phyloP scores from a whole-genome alignment of 495 filamentous ascomycete species.

The Penicillium tannophilum region DNA sequence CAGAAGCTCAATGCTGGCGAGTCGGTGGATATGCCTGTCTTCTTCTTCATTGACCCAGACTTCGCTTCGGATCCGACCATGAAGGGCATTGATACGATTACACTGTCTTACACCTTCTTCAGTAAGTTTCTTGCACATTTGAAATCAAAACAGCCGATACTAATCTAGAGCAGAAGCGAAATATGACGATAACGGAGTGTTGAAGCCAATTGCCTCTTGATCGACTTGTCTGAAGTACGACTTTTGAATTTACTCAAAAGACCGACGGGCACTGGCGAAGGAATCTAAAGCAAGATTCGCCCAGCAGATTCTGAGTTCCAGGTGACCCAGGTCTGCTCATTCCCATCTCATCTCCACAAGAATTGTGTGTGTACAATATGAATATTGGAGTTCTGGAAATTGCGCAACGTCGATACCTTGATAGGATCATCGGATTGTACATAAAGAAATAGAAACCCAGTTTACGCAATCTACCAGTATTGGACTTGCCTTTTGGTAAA shows the following conservation, averaged over 20 bases:
- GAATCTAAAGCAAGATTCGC: not conserved
- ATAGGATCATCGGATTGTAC: not conserved
- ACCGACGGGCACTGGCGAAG: not conserved
- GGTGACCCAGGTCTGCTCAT: not conserved
- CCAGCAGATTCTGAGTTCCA: not conserved
- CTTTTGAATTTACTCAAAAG: not conserved
- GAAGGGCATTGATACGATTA: constrained; percentile 92
- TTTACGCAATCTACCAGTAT: no score
- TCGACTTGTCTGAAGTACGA: not conserved
- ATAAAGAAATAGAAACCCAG: not conserved
- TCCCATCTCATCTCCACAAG: constrained; percentile 23
- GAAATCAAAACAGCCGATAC: constrained; percentile 5
- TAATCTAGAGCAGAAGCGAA: constrained; percentile 66
- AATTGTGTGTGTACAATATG: constrained; percentile 25
- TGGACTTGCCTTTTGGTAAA: no score
- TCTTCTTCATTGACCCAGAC: constrained; percentile 98
- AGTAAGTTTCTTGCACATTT: constrained; percentile 61
- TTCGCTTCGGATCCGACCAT: constrained; percentile 89
- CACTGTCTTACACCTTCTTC: constrained; percentile 97
- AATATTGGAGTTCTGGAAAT: not conserved
- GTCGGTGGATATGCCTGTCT: constrained; percentile 99
- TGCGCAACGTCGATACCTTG: not conserved
- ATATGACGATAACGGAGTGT: constrained; percentile 80
- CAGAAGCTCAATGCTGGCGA: constrained; percentile 93
- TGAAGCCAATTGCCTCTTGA: constrained; percentile 44